Evolutionary conservation across 2,329 filamentous ascomycete species (phyloP).

Genomic region (Clonostachys rhizophaga): DNA sequence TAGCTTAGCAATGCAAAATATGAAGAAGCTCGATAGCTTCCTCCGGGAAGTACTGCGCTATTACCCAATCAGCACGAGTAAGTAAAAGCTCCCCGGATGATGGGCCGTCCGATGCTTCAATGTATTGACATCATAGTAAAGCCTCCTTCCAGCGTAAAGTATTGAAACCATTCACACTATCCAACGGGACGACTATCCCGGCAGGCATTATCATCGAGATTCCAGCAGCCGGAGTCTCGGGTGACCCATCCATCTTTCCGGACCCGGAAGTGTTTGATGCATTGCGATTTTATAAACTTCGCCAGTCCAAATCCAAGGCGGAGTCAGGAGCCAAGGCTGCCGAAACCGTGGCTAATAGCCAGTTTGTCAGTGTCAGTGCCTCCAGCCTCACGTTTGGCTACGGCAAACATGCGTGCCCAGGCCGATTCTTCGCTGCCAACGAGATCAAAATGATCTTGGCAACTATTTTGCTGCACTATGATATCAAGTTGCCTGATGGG

Average conservation of each 20-base stretch:
- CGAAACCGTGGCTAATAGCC: slow-evolving; percentile 17
- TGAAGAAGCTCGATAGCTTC: slow-evolving; percentile 35
- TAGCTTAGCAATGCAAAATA: slow-evolving; percentile 25
- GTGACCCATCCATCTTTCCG: slow-evolving; percentile 25
- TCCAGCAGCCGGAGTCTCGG: slow-evolving; percentile 24
- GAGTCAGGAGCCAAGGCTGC: slow-evolving; percentile 5
- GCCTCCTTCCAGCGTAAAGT: slow-evolving; percentile 46
- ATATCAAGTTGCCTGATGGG: slow-evolving; percentile 14
- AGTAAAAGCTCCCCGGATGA: slow-evolving; percentile 6
- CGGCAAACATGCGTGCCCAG: slow-evolving; percentile 33
- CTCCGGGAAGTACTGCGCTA: slow-evolving; percentile 28
- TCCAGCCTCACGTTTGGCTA: slow-evolving; percentile 28
- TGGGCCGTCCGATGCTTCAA: background rate
- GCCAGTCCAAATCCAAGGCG: slow-evolving; percentile 10
- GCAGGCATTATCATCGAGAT: slow-evolving; percentile 36
- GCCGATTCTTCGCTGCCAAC: slow-evolving; percentile 37
- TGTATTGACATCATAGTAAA: slow-evolving; percentile 1
- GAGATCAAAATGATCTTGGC: slow-evolving; percentile 39
- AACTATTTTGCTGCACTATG: slow-evolving; percentile 32
- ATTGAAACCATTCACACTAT: slow-evolving; percentile 42
- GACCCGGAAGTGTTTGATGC: slow-evolving; percentile 34
- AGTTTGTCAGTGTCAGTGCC: slow-evolving; percentile 34
- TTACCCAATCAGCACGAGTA: slow-evolving; percentile 21
- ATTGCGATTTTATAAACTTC: slow-evolving; percentile 35
- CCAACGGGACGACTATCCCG: slow-evolving; percentile 46